Evolutionary conservation across 2,329 filamentous ascomycete species (phyloP), one percentile per base, ranked within the genome.

Genomic region (Fusarium sp.): DNA sequence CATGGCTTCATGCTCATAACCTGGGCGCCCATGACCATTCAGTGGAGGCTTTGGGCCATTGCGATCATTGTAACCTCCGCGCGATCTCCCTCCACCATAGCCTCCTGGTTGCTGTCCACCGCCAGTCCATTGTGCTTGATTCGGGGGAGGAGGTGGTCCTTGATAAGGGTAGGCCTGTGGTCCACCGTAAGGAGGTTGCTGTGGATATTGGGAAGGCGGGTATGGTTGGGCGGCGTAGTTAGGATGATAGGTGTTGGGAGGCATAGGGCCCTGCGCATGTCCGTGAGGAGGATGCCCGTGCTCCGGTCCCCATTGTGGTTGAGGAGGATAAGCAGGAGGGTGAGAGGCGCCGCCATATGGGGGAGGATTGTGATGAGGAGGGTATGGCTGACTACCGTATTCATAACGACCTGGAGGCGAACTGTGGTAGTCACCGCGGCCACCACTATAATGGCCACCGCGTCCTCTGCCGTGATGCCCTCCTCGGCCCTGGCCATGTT

Each of bases 151-250:
- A 45, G 80, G 77, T 43, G 79, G 79, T 12, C 75, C 74, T 52
- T 78, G 79, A 67, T 83, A 83, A 6, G 78, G 77, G 40, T 82
- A 82, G 38, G 78, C 77, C 56, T 81, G 81, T 29, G 81, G 78
- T 45, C 81, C 76, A 15, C 78, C 78, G 66, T 86, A 86, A 16
- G 81, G 77, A 40, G 83, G 79, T 55, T 83, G 83, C 65, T 84
- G 84, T 15, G 80, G 74, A 62, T 82, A 82, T 56, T 83, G 81
- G 25, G 81, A 60, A 46, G 78, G 75, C 32, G 78, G 78, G 62
- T 88, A 90, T 11, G 82, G 77, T 71, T 89, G 88, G 43, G 85
- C 84, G 41, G 86, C 83, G 74, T 88, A 90, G 77, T 86, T 88
- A 34, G 86, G 86, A 69, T 88, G 87, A 72, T 89, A 89, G 72